Evolutionary conservation across 139 green algal genomes (phyloP).

Genomic region (Coelastrella sp.): DNA sequence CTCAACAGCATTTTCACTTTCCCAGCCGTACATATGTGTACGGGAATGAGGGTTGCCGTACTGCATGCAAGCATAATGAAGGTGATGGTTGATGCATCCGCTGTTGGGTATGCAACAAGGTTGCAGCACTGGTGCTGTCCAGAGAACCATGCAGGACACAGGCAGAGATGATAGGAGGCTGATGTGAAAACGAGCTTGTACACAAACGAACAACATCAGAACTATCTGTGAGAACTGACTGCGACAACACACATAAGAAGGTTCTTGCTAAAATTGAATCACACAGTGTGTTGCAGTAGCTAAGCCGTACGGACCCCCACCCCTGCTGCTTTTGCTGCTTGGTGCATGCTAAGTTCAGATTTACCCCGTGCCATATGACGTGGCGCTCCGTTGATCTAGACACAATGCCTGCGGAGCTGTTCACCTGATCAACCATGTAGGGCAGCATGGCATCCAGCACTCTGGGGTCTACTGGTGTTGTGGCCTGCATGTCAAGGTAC

Average conservation of each 20-base stretch:
- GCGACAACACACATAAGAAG: too few species aligned
- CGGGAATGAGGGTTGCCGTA: constrained; percentile 98
- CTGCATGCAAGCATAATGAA: constrained; percentile 51
- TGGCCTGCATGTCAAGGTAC: constrained; percentile 98
- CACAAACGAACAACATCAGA: background rate
- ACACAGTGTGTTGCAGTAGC: background rate
- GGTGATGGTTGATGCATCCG: too few species aligned
- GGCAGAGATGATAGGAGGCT: too few species aligned
- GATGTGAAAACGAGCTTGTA: too few species aligned
- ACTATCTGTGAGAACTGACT: background rate
- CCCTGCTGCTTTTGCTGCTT: too few species aligned
- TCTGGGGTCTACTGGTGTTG: constrained; percentile 94
- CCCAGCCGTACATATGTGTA: constrained; percentile 98
- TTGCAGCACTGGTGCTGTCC: too few species aligned
- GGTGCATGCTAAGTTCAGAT: too few species aligned
- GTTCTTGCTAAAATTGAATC: background rate
- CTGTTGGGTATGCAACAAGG: background rate
- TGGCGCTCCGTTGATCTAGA: background rate
- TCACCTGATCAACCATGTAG: constrained; percentile 87
- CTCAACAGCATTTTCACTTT: constrained; percentile 96
- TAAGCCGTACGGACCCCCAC: too few species aligned
- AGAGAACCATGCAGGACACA: too few species aligned
- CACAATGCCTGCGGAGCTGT: too few species aligned
- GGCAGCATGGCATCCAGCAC: constrained; percentile 98
- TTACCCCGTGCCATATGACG: background rate